Evolutionary conservation across 306 rosid genomes (phyloP).

Genomic region (Dryas alaskensis): DNA sequence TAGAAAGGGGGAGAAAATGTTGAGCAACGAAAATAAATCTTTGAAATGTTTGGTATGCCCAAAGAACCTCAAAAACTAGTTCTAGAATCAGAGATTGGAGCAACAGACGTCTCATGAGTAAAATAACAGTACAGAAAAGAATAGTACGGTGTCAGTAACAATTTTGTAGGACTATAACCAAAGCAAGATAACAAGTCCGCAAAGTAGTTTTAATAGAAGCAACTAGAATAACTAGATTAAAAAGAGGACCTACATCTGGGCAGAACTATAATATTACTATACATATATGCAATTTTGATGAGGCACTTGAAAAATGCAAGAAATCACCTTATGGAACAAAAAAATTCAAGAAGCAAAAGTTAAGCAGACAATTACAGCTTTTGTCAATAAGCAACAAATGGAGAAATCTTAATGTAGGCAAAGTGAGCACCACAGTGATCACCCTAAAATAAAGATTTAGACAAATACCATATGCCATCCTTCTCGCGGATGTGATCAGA

Average conservation of each 20-base stretch:
- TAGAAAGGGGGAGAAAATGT: conserved; percentile 1
- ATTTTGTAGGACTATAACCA: neutral
- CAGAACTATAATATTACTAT: neutral
- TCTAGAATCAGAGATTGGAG: neutral
- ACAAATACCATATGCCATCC: conserved; percentile 89
- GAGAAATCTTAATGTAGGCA: neutral
- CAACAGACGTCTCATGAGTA: neutral
- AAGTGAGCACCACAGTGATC: neutral
- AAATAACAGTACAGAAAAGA: neutral
- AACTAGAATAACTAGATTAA: neutral
- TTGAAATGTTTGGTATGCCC: neutral
- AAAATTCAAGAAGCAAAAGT: conserved; percentile 1
- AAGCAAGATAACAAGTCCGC: neutral
- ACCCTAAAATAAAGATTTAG: conserved; percentile 23
- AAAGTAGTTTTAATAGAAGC: neutral
- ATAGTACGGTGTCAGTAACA: neutral
- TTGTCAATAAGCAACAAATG: neutral
- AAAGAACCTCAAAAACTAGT: neutral
- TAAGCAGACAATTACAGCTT: neutral
- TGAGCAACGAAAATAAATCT: neutral
- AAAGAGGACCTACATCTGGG: neutral
- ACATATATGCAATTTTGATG: neutral
- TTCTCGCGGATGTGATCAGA: conserved; percentile 99
- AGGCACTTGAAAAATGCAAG: neutral
- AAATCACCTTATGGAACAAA: neutral